Evolutionary conservation across 179 eudicot species (phyloP).

Genomic region (Spergularia azorica): DNA sequence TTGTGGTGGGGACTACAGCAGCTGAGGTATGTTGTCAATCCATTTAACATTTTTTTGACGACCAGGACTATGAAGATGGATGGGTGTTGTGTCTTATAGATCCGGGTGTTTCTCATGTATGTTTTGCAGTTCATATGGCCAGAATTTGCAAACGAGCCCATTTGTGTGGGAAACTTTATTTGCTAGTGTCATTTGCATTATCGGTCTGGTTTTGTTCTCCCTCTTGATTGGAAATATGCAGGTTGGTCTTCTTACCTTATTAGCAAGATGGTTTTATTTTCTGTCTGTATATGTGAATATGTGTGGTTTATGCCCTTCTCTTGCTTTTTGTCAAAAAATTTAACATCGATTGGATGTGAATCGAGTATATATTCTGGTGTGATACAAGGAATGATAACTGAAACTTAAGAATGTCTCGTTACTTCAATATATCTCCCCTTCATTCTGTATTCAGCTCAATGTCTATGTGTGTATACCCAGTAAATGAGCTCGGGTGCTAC

Average conservation of each 20-base stretch:
- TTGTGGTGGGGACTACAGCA: slow-evolving; percentile 91
- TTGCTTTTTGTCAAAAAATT: background rate
- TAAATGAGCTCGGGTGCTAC: background rate
- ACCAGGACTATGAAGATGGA: too few relatives aligned
- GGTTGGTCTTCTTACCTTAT: slow-evolving; percentile 37
- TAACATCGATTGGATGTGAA: too few relatives aligned
- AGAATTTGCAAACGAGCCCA: slow-evolving; percentile 63
- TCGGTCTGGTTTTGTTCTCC: slow-evolving; percentile 78
- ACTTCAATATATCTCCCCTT: background rate
- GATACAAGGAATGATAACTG: too few relatives aligned
- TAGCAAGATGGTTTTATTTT: background rate
- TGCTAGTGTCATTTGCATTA: slow-evolving; percentile 63
- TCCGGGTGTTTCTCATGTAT: background rate
- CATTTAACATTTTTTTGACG: too few relatives aligned
- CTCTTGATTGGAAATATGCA: slow-evolving; percentile 87
- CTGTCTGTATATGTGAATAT: background rate
- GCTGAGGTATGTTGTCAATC: slow-evolving; percentile 48
- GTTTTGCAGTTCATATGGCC: slow-evolving; percentile 79
- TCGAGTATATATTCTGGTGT: too few relatives aligned
- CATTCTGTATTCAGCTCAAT: background rate
- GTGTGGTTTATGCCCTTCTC: background rate
- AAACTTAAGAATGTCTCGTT: too few relatives aligned
- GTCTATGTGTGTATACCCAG: background rate
- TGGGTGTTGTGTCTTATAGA: too few relatives aligned
- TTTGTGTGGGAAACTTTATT: slow-evolving; percentile 64